Evolutionary conservation across 2,329 filamentous ascomycete species (phyloP).

Genomic region (Apiospora pterosperma): DNA sequence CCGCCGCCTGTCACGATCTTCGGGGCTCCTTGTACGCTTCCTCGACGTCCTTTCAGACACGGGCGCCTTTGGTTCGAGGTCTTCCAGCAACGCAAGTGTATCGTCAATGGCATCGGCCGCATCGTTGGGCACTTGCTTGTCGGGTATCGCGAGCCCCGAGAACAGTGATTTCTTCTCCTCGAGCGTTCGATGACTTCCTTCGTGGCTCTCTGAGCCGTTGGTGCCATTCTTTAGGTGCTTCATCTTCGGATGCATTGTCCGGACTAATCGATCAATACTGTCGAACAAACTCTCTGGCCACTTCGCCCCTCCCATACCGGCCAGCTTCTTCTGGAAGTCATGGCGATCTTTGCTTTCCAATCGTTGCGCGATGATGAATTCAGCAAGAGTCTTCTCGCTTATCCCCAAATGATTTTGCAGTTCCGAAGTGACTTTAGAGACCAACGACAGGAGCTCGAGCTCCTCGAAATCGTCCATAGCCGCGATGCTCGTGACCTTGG

Average conservation of each 20-base stretch:
- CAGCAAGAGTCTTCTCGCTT: conserved; percentile 89
- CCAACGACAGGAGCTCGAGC: conserved; percentile 88
- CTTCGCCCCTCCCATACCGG: conserved; percentile 71
- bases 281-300: conserved; percentile 86
- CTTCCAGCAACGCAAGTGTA: conserved; percentile 88
- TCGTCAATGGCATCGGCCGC: conserved; percentile 76
- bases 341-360: conserved; percentile 65
- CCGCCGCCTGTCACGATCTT: conserved; percentile 32
- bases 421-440: conserved; percentile 91
- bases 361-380: conserved; percentile 93
- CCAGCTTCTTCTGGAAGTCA: conserved; percentile 74
- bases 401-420: conserved; percentile 91
- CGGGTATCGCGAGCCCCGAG: conserved; percentile 81
- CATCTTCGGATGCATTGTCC: conserved; percentile 88
- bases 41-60: conserved; percentile 38
- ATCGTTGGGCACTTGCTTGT: conserved; percentile 52
- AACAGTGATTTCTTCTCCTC: conserved; percentile 85
- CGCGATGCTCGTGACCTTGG: too few species aligned
- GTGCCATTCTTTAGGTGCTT: conserved; percentile 46
- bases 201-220: conserved; percentile 35
- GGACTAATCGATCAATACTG: conserved; percentile 84
- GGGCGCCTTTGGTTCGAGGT: conserved; percentile 54
- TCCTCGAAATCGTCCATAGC: conserved; percentile 87
- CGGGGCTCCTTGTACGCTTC: conserved; percentile 59
- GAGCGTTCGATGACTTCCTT: conserved; percentile 38